A percentile compares a stretch with the other conserved stretches of the same genome.
These are phyloP conservation scores for Sporothrix brunneoviolacea DNA, from an alignment of 2,329 filamentous ascomycete species.

Conservation along the genomic window DNA sequence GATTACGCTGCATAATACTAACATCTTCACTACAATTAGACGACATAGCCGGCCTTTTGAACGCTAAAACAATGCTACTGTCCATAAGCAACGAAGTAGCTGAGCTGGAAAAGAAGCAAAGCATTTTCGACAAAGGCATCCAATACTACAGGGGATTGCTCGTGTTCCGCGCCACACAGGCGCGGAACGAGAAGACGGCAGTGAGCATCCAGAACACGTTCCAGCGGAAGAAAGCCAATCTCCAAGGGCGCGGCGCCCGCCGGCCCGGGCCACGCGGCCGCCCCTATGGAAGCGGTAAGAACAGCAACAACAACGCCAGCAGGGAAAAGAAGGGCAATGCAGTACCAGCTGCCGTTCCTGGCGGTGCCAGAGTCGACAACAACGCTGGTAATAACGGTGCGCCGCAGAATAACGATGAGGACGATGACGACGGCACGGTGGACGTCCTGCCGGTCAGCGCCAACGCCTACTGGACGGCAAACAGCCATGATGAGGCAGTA, in stretches of 20 bases:
- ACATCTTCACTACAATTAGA: too few relatives aligned
- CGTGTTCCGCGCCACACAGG: background rate
- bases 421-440: background rate
- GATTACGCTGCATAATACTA: too few relatives aligned
- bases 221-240: background rate
- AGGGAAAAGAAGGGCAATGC: background rate
- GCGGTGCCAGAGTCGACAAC: too few relatives aligned
- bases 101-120: too few relatives aligned
- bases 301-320: background rate
- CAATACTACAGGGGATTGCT: background rate
- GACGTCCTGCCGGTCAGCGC: constrained; percentile 11
- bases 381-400: background rate
- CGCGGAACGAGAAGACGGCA: background rate
- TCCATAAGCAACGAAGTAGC: too few relatives aligned
- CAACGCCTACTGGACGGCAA: constrained; percentile 10
- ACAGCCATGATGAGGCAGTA: background rate
- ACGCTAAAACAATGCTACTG: too few relatives aligned
- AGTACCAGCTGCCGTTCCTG: too few relatives aligned
- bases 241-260: background rate
- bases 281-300: too few relatives aligned
- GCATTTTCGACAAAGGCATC: background rate
- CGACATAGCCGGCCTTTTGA: too few relatives aligned
- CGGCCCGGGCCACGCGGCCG: too few relatives aligned
- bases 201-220: background rate
- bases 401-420: too few relatives aligned